phyloP scores from a whole-genome alignment of 768 basidiomycete genomes.

The Lactarius psammicola region DNA sequence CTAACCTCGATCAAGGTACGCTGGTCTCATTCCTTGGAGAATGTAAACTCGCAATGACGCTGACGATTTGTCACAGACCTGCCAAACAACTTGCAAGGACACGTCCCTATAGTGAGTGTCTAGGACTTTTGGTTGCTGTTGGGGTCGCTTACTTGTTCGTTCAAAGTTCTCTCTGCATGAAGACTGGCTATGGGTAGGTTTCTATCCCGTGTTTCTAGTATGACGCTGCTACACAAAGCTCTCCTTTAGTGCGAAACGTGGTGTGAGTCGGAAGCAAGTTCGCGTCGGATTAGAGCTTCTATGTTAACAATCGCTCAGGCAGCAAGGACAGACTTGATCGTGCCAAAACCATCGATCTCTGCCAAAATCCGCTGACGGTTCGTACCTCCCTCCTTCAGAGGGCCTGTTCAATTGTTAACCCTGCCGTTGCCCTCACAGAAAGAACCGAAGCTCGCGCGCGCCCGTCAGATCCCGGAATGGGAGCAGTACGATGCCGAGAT shows the following conservation, averaged over 20 bases:
- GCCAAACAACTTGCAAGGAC: conserved; percentile 89
- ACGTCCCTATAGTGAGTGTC: conserved; percentile 85
- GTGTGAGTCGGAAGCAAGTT: conserved; percentile 56
- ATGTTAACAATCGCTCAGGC: conserved; percentile 40
- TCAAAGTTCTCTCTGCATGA: conserved; percentile 79
- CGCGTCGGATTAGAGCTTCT: conserved; percentile 1
- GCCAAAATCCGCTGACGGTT: conserved; percentile 94
- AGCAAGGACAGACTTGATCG: conserved; percentile 79
- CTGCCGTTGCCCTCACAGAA: conserved; percentile 53
- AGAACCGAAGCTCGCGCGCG: conserved; percentile 93
- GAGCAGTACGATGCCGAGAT: conserved; percentile 92
- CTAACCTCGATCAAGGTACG: conserved; percentile 90
- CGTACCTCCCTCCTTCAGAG: conserved; percentile 31
- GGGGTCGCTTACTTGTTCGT: conserved; percentile 12
- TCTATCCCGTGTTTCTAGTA: conserved; percentile 12
- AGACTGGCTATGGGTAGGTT: conserved; percentile 92
- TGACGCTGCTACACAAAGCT: not conserved
- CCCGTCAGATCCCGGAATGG: conserved; percentile 97
- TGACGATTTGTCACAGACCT: conserved; percentile 56
- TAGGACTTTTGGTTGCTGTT: not conserved
- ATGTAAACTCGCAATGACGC: not conserved
- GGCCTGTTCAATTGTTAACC: not conserved
- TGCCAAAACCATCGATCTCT: conserved; percentile 91
- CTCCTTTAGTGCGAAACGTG: conserved; percentile 86
- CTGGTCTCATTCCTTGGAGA: not conserved